Evolutionary conservation across 1,284 basidiomycete species (phyloP).

Genomic region (Tilletia caries): DNA sequence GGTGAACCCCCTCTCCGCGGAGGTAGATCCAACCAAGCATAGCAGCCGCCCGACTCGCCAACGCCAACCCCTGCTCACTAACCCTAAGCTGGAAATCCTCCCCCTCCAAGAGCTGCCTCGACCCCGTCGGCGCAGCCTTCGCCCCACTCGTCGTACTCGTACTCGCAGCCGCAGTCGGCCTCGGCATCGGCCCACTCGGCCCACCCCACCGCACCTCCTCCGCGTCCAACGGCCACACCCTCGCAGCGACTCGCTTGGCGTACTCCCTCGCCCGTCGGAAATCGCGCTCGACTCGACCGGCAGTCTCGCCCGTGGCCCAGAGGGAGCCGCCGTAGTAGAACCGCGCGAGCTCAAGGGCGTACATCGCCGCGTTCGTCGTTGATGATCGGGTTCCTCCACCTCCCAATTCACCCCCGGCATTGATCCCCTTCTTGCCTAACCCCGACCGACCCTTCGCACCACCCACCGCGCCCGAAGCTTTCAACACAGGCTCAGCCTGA

Average conservation of each 20-base stretch:
- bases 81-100: slow-evolving; percentile 35
- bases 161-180: background rate
- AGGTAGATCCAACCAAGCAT: slow-evolving; percentile 83
- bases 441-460: background rate
- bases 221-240: slow-evolving; percentile 47
- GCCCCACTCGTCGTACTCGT: background rate
- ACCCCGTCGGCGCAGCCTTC: background rate
- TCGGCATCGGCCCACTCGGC: slow-evolving; percentile 3
- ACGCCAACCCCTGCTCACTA: slow-evolving; percentile 24
- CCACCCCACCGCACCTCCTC: slow-evolving; percentile 32
- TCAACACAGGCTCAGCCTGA: slow-evolving; percentile 33
- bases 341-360: slow-evolving; percentile 35
- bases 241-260: slow-evolving; percentile 29
- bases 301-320: slow-evolving; percentile 38
- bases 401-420: background rate
- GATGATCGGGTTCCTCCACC: background rate
- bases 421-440: background rate
- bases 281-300: slow-evolving; percentile 43
- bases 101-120: slow-evolving; percentile 12
- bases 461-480: background rate
- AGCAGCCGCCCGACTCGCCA: slow-evolving; percentile 39
- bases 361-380: slow-evolving; percentile 18
- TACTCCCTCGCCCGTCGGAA: slow-evolving; percentile 33
- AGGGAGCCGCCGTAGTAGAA: slow-evolving; percentile 49
- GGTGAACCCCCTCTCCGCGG: slow-evolving; percentile 83